A percentile compares a stretch with the other conserved stretches of the same genome.
Evolutionary conservation across 78 protist genomes (phyloP).

Genomic region (Dictyostelium citrinum): DNA sequence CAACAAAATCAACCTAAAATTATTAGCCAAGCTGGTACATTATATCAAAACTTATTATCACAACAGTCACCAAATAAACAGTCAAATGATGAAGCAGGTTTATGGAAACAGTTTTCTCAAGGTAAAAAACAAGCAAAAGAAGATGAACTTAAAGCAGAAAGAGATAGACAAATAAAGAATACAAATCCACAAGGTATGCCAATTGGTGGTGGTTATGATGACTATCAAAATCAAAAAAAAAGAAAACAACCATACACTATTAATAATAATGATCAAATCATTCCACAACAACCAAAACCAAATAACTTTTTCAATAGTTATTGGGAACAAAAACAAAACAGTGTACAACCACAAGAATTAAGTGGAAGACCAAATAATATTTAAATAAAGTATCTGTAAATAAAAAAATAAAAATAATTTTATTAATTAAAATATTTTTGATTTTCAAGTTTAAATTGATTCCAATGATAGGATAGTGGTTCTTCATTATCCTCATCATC

Average conservation of each 20-base stretch:
- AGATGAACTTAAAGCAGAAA: constrained; percentile 30
- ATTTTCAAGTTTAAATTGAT: not conserved
- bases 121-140: constrained; percentile 22
- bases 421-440: not conserved
- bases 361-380: not conserved
- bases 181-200: constrained; percentile 17
- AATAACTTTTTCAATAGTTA: not conserved
- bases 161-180: constrained; percentile 28
- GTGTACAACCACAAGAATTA: not conserved
- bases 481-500: not conserved
- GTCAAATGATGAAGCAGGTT: not conserved
- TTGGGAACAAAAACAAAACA: constrained; percentile 24
- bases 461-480: not conserved
- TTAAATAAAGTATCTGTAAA: not conserved
- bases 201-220: not conserved
- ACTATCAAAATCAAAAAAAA: not conserved
- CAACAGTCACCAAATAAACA: not conserved
- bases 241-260: constrained; percentile 1
- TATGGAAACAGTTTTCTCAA: constrained; percentile 8
- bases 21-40: not conserved
- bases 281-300: not conserved
- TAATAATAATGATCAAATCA: not conserved
- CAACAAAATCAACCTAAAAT: not conserved
- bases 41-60: constrained; percentile 36
- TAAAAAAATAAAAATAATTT: not conserved